Evolutionary conservation across 768 basidiomycete genomes (phyloP).

Genomic region (Xerocomellus intermedius): DNA sequence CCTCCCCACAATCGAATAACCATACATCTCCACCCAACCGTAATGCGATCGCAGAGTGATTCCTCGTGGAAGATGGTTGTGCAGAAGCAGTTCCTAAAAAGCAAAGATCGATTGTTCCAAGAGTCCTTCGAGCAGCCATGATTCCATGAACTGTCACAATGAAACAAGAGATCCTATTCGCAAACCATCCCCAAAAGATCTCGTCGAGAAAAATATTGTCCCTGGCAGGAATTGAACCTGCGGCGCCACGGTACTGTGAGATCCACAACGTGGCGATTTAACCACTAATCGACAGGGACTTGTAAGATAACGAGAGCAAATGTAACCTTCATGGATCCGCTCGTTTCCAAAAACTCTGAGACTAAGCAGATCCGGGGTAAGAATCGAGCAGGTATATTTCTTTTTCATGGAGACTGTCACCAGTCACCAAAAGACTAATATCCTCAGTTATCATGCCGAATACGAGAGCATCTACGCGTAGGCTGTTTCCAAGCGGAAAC

Average conservation of each 20-base stretch:
- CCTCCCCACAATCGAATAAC: constrained; percentile 87
- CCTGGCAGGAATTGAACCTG: constrained; percentile 38
- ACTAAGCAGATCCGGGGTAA: neutral
- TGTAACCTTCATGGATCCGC: neutral
- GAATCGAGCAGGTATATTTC: neutral
- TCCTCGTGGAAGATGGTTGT: constrained; percentile 74
- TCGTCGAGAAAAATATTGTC: constrained; percentile 22
- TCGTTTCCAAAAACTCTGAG: no score
- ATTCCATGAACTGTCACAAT: neutral
- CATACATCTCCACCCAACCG: constrained; percentile 69
- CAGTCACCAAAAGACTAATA: neutral
- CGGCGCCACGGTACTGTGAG: constrained; percentile 36
- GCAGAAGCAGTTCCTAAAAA: constrained; percentile 84
- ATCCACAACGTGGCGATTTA: constrained; percentile 43
- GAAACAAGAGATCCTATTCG: no score
- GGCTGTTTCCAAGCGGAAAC: neutral
- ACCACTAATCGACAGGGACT: constrained; percentile 44
- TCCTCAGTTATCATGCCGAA: constrained; percentile 9
- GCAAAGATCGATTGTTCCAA: constrained; percentile 52
- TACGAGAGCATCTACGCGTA: constrained; percentile 9
- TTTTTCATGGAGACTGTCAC: neutral
- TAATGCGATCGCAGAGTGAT: constrained; percentile 72
- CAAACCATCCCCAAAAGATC: no score
- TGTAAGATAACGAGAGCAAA: neutral
- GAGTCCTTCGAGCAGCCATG: constrained; percentile 20